Conservation (phyloP, 176 grass and related monocot genomes). For the Eleusine indica region DNA sequence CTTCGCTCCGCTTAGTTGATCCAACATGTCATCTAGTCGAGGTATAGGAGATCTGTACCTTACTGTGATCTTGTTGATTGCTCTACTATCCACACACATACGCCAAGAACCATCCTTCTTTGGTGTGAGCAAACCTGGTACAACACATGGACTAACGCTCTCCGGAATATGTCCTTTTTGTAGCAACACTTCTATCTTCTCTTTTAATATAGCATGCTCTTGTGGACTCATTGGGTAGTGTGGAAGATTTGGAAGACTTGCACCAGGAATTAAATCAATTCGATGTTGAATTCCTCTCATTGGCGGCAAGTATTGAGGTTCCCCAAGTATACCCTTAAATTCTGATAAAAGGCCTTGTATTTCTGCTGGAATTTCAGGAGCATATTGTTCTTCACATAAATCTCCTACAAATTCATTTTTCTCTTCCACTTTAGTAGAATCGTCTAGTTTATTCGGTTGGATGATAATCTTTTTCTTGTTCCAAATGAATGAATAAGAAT, state of each 20-base stretch:
- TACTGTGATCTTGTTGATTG: neutral
- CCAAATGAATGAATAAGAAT: slow-evolving; percentile 12
- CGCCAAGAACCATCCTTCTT: slow-evolving; percentile 16
- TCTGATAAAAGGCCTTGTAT: neutral
- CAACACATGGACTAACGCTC: neutral
- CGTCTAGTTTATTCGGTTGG: neutral
- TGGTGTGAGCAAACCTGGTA: neutral
- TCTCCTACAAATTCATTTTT: neutral
- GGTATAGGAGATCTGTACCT: slow-evolving; percentile 22
- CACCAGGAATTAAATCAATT: neutral
- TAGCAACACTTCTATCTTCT: neutral
- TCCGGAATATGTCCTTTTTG: neutral
- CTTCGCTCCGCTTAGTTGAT: slow-evolving; percentile 1
- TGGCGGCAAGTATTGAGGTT: neutral
- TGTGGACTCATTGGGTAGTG: neutral
- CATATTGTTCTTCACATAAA: neutral
- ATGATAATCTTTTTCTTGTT: neutral
- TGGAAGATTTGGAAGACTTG: neutral
- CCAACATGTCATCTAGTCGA: neutral
- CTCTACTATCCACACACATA: neutral
- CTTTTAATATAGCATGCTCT: neutral
- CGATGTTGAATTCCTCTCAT: neutral
- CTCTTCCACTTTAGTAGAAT: neutral
- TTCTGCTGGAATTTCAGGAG: neutral
- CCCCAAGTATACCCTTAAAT: slow-evolving; percentile 9